A percentile compares a stretch with the other conserved stretches of the same genome.
Conservation (phyloP, 2,329 filamentous ascomycete species). For the Trichoderma aggressivum region DNA sequence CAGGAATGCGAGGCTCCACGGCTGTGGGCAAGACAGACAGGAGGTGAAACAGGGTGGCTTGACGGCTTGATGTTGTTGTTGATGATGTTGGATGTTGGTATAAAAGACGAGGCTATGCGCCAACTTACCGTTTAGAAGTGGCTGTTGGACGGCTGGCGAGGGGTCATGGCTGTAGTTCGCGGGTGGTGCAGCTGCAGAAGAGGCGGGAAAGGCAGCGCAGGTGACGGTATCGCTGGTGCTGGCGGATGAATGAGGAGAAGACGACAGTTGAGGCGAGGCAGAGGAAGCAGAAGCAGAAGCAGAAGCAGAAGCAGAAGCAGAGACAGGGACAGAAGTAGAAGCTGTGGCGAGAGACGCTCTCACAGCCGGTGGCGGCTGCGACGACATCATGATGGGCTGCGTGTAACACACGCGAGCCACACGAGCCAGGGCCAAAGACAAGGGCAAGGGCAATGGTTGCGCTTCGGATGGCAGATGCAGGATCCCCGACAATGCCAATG, state of each 20-base stretch:
- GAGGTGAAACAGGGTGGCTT: not conserved
- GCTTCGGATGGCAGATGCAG: not conserved
- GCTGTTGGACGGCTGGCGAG: not conserved
- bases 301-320: not conserved
- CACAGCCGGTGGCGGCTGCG: constrained; percentile 4
- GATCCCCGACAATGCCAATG: not conserved
- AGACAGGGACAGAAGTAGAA: not conserved
- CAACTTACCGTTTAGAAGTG: constrained; percentile 4
- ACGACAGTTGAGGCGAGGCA: not conserved
- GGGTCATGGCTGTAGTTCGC: not conserved
- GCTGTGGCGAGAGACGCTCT: constrained; percentile 4
- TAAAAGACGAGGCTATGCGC: not conserved
- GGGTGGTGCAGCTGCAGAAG: not conserved
- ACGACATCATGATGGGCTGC: constrained; percentile 14
- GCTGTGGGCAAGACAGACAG: not conserved
- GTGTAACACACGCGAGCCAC: constrained; percentile 13
- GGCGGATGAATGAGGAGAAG: not conserved
- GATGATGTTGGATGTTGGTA: not conserved
- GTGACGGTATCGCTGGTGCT: constrained; percentile 3
- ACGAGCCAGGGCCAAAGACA: not conserved
- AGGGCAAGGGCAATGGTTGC: not conserved
- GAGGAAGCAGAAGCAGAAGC: not conserved
- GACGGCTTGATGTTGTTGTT: not conserved
- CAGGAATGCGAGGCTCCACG: constrained; percentile 1
- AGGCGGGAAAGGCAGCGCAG: not conserved